These are phyloP conservation scores for Syncephalis fuscata DNA, from an alignment of 371 early-diverging fungal genomes.

Conservation along the genomic window DNA sequence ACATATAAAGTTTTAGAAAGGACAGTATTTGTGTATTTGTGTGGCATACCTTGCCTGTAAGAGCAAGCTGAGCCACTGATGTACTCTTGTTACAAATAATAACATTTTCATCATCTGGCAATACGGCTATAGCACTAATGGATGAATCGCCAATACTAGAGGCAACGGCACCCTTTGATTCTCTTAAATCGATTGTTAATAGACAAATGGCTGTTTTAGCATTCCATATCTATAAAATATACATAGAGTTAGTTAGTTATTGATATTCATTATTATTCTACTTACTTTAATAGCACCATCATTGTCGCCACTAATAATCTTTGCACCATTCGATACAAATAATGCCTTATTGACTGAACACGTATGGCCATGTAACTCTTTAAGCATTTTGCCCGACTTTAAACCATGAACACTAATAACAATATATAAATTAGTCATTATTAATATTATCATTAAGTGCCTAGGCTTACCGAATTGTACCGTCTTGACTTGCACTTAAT, in stretches of 20 bases:
- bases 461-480: constrained; percentile 35
- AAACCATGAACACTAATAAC: constrained; percentile 55
- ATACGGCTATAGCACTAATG: constrained; percentile 12
- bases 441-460: not conserved
- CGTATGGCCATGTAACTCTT: constrained; percentile 80
- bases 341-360: constrained; percentile 66
- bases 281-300: constrained; percentile 77
- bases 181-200: constrained; percentile 25
- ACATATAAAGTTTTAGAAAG: constrained; percentile 12
- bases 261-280: not conserved
- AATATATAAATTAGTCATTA: not conserved
- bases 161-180: constrained; percentile 7
- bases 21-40: no score
- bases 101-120: constrained; percentile 29
- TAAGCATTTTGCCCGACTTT: constrained; percentile 71
- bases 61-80: constrained; percentile 33
- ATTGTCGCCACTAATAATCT: constrained; percentile 58
- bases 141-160: not conserved
- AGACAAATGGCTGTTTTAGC: constrained; percentile 34
- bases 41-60: constrained; percentile 33
- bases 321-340: constrained; percentile 44
- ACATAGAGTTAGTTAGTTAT: not conserved
- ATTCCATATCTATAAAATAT: constrained; percentile 50
- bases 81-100: constrained; percentile 57
- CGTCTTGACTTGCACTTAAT: constrained; percentile 65